Percentiles rank a stretch among this genome's conserved stretches.
phyloP scores from a whole-genome alignment of 257 asterid species.

The Solanum dulcamara region DNA sequence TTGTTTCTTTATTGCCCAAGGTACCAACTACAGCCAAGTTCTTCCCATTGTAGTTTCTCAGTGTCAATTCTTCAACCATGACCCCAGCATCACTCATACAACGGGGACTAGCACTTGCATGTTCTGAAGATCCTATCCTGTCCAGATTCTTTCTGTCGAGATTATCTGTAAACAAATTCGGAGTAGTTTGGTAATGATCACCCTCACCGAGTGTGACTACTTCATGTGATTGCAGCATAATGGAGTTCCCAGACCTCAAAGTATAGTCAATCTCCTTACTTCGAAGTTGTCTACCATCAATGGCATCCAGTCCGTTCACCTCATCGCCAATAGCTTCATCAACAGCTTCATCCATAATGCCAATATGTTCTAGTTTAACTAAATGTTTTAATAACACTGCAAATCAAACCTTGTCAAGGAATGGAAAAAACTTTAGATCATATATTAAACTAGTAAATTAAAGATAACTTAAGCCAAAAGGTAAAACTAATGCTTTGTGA shows the following conservation, averaged over 20 bases:
- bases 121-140: constrained; percentile 75
- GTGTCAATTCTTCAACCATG: constrained; percentile 72
- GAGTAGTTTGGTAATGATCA: constrained; percentile 27
- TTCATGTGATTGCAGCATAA: constrained; percentile 47
- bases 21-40: constrained; percentile 45
- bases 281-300: constrained; percentile 28
- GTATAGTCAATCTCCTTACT: constrained; percentile 42
- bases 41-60: constrained; percentile 49
- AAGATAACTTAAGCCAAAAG: neutral
- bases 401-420: neutral
- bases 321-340: constrained; percentile 25
- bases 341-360: constrained; percentile 10
- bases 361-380: constrained; percentile 8
- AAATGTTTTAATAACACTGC: constrained; percentile 4
- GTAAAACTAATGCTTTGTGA: neutral
- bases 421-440: neutral
- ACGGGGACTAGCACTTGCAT: constrained; percentile 76
- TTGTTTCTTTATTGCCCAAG: constrained; percentile 40
- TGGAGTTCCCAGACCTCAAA: constrained; percentile 42
- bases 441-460: neutral
- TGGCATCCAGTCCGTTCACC: constrained; percentile 11
- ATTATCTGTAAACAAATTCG: constrained; percentile 27
- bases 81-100: constrained; percentile 55
- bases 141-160: constrained; percentile 44
- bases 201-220: constrained; percentile 47